A percentile compares a stretch with the other conserved stretches of the same genome.
These are phyloP conservation scores for Albifimbria verrucaria DNA, from an alignment of 2,329 filamentous ascomycete genomes.

Conservation along the genomic window DNA sequence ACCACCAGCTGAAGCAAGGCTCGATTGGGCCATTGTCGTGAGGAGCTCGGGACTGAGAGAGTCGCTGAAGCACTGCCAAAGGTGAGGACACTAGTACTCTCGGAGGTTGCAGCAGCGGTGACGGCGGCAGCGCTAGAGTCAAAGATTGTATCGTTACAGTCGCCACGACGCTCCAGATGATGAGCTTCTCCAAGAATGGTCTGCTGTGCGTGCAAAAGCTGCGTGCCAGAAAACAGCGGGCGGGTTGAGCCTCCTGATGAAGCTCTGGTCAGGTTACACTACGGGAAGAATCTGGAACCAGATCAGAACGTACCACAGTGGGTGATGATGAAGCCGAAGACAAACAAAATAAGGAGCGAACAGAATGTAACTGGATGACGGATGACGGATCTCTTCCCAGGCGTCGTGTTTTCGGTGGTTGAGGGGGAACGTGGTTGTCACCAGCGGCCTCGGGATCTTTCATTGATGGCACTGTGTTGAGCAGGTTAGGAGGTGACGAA, in stretches of 20 bases:
- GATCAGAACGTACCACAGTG: conserved; percentile 19
- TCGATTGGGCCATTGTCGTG: conserved; percentile 1
- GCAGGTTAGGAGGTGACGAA: conserved; percentile 4
- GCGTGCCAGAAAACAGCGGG: conserved; percentile 2
- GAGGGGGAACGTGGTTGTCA: not conserved
- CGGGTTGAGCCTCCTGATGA: not conserved
- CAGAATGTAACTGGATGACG: not conserved
- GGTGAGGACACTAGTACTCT: conserved; percentile 10
- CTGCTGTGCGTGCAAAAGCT: conserved; percentile 15
- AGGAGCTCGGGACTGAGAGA: not conserved
- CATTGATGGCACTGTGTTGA: conserved; percentile 21
- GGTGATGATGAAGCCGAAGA: conserved; percentile 23
- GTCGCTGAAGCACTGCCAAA: conserved; percentile 1
- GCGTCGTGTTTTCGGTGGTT: conserved; percentile 1
- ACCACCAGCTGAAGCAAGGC: conserved; percentile 1
- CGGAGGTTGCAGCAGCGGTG: conserved; percentile 8
- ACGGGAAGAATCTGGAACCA: not conserved
- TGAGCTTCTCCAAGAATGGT: conserved; percentile 14
- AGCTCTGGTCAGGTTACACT: conserved; percentile 7
- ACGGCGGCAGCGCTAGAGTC: conserved; percentile 10
- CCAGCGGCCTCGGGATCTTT: conserved; percentile 22
- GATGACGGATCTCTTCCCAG: conserved; percentile 11
- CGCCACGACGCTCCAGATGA: conserved; percentile 16
- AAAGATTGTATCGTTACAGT: conserved; percentile 3
- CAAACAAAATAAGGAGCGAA: conserved; percentile 21